Evolutionary conservation across 2,329 filamentous ascomycete genomes (phyloP).

Genomic region (Aureobasidium subglaciale): DNA sequence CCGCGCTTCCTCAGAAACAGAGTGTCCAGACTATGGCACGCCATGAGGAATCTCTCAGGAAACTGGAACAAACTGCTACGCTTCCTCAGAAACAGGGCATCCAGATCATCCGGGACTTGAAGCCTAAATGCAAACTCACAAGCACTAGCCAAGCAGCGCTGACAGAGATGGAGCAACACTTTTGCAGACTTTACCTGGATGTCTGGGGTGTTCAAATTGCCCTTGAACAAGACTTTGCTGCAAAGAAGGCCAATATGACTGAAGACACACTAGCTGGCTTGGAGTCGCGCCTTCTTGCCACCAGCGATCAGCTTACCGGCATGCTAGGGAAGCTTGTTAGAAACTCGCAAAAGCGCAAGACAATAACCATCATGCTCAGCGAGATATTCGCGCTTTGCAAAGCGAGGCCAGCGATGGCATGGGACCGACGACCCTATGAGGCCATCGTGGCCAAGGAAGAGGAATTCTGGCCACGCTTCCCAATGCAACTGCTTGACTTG

Average conservation of each 20-base stretch:
- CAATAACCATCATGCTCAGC: background rate
- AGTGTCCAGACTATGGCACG: background rate
- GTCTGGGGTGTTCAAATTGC: slow-evolving; percentile 9
- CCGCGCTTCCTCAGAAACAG: background rate
- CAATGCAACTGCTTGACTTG: slow-evolving; percentile 58
- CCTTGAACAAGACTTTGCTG: background rate
- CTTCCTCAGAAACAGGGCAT: background rate
- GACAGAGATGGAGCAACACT: background rate
- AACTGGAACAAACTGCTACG: background rate
- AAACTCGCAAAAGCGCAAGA: background rate
- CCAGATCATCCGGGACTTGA: background rate
- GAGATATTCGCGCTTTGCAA: slow-evolving; percentile 22
- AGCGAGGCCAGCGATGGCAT: slow-evolving; percentile 41
- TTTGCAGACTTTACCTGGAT: background rate
- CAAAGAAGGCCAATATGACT: background rate
- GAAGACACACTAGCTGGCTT: background rate
- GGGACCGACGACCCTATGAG: slow-evolving; percentile 66
- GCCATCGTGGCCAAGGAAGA: slow-evolving; percentile 51
- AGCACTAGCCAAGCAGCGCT: background rate
- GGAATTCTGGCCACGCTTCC: slow-evolving; percentile 61
- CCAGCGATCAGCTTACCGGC: background rate
- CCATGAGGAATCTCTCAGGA: background rate
- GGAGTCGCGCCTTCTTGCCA: background rate
- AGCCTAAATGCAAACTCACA: background rate
- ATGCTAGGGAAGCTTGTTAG: background rate